Evolutionary conservation across 192 early-diverging fungal species (phyloP).

Genomic region (Paraglomus brasilianum): DNA sequence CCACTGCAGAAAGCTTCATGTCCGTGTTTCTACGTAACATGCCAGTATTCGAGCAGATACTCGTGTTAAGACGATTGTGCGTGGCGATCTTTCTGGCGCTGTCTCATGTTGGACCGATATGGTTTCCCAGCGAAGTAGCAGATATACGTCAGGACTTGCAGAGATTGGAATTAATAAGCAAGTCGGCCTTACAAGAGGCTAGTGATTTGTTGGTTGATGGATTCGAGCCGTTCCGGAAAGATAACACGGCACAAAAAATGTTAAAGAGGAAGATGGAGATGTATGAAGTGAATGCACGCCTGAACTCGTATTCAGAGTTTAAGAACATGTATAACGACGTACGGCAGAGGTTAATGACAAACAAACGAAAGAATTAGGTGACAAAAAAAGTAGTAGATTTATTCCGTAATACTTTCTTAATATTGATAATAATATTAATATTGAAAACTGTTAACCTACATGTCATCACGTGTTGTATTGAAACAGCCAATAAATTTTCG

Average conservation of each 20-base stretch:
- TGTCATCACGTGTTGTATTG: no score
- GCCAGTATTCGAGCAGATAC: conserved; percentile 44
- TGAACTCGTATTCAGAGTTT: conserved; percentile 25
- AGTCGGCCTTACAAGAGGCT: conserved; percentile 38
- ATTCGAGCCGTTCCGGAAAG: conserved; percentile 44
- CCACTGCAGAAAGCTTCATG: conserved; percentile 7
- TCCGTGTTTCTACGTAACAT: conserved; percentile 37
- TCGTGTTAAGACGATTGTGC: conserved; percentile 45
- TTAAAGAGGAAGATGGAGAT: conserved; percentile 45
- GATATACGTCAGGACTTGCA: conserved; percentile 30
- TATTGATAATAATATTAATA: background rate
- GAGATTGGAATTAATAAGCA: conserved; percentile 39
- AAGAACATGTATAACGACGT: conserved; percentile 14
- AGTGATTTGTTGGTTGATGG: conserved; percentile 32
- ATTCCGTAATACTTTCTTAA: background rate
- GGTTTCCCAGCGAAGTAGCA: conserved; percentile 39
- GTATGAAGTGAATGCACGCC: conserved; percentile 37
- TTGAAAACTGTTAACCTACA: no score
- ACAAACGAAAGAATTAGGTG: background rate
- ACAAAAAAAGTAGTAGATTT: background rate
- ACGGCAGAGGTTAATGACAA: conserved; percentile 3
- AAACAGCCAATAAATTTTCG: no score
- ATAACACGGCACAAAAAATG: conserved; percentile 34
- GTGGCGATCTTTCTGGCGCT: conserved; percentile 47
- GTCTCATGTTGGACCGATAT: conserved; percentile 48